These are phyloP conservation scores for Pythium graminicola DNA, from an alignment of 352 stramenopile species.

Conservation along the genomic window DNA sequence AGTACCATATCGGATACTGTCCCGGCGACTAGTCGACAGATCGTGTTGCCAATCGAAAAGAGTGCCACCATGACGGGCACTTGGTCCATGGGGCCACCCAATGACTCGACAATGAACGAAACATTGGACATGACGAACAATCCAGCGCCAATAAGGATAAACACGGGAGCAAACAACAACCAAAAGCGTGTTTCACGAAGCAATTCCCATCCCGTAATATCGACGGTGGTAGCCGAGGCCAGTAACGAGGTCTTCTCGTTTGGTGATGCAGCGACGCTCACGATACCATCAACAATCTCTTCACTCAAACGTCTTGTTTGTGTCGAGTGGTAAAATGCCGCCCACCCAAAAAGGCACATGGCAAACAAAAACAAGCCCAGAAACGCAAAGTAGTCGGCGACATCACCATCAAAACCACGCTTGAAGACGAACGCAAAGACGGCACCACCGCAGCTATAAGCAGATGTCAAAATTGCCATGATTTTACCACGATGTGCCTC, in stretches of 20 bases:
- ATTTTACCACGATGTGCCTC: constrained; percentile 65
- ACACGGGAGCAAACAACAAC: constrained; percentile 68
- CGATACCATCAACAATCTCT: constrained; percentile 36
- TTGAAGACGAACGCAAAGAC: constrained; percentile 74
- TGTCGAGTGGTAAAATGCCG: constrained; percentile 33
- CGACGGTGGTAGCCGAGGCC: constrained; percentile 7
- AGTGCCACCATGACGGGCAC: constrained; percentile 68
- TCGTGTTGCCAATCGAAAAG: constrained; percentile 75
- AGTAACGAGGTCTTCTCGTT: constrained; percentile 17
- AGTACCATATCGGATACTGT: constrained; percentile 52
- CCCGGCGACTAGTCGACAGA: constrained; percentile 50
- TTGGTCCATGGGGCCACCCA: constrained; percentile 46
- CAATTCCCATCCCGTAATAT: constrained; percentile 54
- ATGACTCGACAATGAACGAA: constrained; percentile 77
- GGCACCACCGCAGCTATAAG: constrained; percentile 73
- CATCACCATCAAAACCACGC: constrained; percentile 45
- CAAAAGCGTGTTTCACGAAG: constrained; percentile 60
- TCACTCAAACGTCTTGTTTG: constrained; percentile 33
- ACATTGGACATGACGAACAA: constrained; percentile 83
- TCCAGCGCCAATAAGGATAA: constrained; percentile 64
- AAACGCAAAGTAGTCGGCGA: constrained; percentile 71
- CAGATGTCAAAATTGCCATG: constrained; percentile 58
- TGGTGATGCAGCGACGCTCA: constrained; percentile 20
- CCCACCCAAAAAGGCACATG: constrained; percentile 44
- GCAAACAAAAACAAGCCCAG: constrained; percentile 46